These are phyloP conservation scores for Phytopythium helicoides DNA, from an alignment of 352 stramenopile genomes.

Conservation along the genomic window DNA sequence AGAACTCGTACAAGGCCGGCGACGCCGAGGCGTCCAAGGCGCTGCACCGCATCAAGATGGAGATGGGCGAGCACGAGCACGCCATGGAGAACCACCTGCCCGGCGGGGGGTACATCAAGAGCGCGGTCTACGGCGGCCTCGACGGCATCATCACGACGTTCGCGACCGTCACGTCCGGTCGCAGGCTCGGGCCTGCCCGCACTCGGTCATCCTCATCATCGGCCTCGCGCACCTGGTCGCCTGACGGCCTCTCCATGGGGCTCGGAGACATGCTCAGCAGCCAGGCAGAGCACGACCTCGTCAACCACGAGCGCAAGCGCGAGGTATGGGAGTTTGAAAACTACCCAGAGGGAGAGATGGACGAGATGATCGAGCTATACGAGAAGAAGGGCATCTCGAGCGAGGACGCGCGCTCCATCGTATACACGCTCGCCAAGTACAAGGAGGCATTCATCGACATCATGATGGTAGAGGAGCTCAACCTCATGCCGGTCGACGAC, in stretches of 20 bases:
- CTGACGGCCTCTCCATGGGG: slow-evolving; percentile 94
- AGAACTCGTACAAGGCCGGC: slow-evolving; percentile 40
- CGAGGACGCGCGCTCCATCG: slow-evolving; percentile 89
- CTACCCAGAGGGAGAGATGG: slow-evolving; percentile 94
- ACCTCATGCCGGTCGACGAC: slow-evolving; percentile 93
- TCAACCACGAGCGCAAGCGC: slow-evolving; percentile 89
- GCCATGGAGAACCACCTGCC: slow-evolving; percentile 73
- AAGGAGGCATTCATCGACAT: slow-evolving; percentile 97
- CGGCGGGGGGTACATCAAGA: slow-evolving; percentile 81
- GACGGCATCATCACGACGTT: slow-evolving; percentile 97
- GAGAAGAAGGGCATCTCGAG: slow-evolving; percentile 88
- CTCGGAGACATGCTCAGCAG: slow-evolving; percentile 94
- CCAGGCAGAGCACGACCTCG: slow-evolving; percentile 92
- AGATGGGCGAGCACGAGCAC: slow-evolving; percentile 53
- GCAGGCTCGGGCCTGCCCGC: slow-evolving; percentile 86
- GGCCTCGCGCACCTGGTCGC: slow-evolving; percentile 94
- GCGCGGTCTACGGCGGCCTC: slow-evolving; percentile 93
- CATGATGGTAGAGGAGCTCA: slow-evolving; percentile 97
- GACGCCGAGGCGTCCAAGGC: slow-evolving; percentile 53
- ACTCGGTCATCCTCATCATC: slow-evolving; percentile 94
- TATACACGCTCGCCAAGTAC: slow-evolving; percentile 96
- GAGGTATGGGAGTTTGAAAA: slow-evolving; percentile 96
- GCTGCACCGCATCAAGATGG: slow-evolving; percentile 68
- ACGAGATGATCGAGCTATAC: slow-evolving; percentile 97
- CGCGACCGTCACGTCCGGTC: slow-evolving; percentile 93